Percentiles rank a stretch among this genome's conserved stretches.
These are phyloP conservation scores for Sclerotinia spermophila DNA, from an alignment of 2,329 filamentous ascomycete species.

Conservation along the genomic window DNA sequence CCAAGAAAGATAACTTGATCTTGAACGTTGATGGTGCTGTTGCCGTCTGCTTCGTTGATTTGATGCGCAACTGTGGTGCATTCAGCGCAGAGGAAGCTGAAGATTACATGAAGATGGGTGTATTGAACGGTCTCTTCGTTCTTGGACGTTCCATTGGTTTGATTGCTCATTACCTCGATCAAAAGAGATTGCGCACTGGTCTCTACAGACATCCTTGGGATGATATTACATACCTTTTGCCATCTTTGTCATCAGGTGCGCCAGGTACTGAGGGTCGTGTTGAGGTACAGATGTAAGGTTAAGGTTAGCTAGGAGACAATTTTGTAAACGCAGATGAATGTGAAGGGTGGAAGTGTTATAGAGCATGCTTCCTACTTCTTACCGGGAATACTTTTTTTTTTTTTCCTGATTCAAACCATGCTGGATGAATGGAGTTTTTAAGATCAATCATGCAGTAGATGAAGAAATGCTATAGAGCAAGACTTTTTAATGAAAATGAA, in stretches of 20 bases:
- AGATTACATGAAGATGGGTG: conserved; percentile 98
- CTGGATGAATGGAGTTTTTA: conserved; percentile 14
- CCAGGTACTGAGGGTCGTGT: conserved; percentile 80
- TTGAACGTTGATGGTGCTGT: conserved; percentile 98
- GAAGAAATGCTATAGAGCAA: conserved; percentile 13
- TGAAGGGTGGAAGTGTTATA: conserved; percentile 9
- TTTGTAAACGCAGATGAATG: conserved; percentile 8
- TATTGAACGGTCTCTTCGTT: conserved; percentile 98
- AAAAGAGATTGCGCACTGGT: conserved; percentile 98
- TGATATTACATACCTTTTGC: conserved; percentile 92
- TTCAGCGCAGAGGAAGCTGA: conserved; percentile 96
- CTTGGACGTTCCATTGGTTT: conserved; percentile 95
- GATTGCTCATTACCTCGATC: conserved; percentile 99
- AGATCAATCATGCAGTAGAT: conserved; percentile 11
- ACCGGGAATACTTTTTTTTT: conserved; percentile 8
- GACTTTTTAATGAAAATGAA: conserved; percentile 16
- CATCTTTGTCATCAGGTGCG: conserved; percentile 68
- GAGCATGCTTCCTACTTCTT: conserved; percentile 14
- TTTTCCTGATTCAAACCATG: conserved; percentile 11
- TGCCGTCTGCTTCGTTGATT: conserved; percentile 97
- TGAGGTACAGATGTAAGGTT: conserved; percentile 67
- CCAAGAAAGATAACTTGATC: conserved; percentile 99
- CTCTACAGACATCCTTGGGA: conserved; percentile 99
- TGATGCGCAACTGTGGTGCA: conserved; percentile 95
- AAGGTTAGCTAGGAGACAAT: not conserved